These are phyloP conservation scores for Picochlorum costavermella DNA, from an alignment of 139 green algal species.

Conservation along the genomic window DNA sequence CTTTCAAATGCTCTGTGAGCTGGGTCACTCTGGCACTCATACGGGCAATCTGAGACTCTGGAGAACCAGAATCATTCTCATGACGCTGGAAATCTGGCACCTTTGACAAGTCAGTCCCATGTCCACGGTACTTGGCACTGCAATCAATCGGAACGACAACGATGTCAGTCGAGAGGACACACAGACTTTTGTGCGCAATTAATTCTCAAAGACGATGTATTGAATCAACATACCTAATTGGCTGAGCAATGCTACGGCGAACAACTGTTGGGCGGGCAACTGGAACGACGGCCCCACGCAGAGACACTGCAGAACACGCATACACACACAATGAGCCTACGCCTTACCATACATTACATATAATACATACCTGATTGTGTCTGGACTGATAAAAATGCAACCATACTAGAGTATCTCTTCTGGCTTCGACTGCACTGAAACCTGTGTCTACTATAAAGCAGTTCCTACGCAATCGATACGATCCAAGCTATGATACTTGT, in stretches of 20 bases:
- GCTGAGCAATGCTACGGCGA: slow-evolving; percentile 3
- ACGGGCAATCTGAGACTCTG: slow-evolving; percentile 48
- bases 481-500: no score
- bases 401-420: neutral
- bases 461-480: no score
- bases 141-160: neutral
- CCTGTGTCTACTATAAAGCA: no score
- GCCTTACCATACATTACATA: neutral
- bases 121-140: slow-evolving; percentile 37
- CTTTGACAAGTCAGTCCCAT: slow-evolving; percentile 42
- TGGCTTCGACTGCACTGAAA: no score
- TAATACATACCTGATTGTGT: neutral
- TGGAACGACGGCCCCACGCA: neutral
- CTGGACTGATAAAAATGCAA: neutral
- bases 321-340: neutral
- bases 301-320: neutral
- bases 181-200: neutral
- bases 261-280: neutral
- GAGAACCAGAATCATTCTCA: slow-evolving; percentile 36
- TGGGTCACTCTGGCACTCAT: slow-evolving; percentile 44
- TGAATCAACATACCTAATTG: neutral
- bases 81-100: slow-evolving; percentile 27
- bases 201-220: neutral
- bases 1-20: slow-evolving; percentile 49
- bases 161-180: neutral